Base-by-base conservation (phyloP, 2,329 filamentous ascomycete species). In the Colletotrichum tofieldiae region DNA sequence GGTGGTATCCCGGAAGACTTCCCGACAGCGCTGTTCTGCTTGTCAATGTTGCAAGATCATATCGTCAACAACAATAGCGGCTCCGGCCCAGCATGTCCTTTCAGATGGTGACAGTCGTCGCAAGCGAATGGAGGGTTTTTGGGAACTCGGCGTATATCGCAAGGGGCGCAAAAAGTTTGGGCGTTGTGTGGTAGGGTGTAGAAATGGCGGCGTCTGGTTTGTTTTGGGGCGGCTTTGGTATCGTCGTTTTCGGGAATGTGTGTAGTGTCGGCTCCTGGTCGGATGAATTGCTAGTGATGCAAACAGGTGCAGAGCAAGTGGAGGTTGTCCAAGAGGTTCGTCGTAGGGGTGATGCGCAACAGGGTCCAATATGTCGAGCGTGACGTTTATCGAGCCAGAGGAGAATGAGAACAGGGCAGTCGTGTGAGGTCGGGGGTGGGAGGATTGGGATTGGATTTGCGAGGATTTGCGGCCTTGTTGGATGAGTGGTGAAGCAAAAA, bases 11-110 rank as follows among this genome's bases (percentile, higher is more conserved):
- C 66, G 51, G 37, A 39, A 45, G 70, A 70, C 61, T 62, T 68
- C 69, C 71, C 73, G 67, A 67, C 60, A 65, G 71, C 71, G 67
- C 71, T 73, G 60, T 73, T 67, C 64, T 60, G 41, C 49, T 65
- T 59, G 66, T 73, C 64, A 75, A 68, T 73, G 72, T 70, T 71
- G 66, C 65, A 72, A 75, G 74, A 74, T 72, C 75, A 76, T 76
- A 73, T 76, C 73, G 71, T 75, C 75, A 75, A 73, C 69, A 75
- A 67, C 47, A 70, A 62, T 58, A 73, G 52, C 63, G 65, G 43
- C 47, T 58, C 51, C 43, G 58, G 67, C 69, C 63, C 64, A 49
- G 54, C 75, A 79, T 77, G 70, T 75, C 62, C 56, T 63, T 37
- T 62, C 59, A 39, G 54, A 29, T 35, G 32, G 20, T 29, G 35